Base-by-base conservation (phyloP, 1,139 yeast species). In the Suhomyces chickasaworum region DNA sequence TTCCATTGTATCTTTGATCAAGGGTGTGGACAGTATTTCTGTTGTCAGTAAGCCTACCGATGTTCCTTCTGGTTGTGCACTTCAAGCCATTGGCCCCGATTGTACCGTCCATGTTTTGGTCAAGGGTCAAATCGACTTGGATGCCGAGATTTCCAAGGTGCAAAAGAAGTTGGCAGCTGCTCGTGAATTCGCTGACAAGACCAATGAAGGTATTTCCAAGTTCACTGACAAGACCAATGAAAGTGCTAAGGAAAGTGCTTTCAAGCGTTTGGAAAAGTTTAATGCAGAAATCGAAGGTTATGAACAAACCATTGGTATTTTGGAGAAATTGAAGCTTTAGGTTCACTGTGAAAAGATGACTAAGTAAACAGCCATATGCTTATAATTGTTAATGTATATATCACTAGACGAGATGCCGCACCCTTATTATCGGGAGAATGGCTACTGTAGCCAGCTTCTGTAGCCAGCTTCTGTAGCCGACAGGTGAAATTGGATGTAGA, bases 61-160 rank as follows among this genome's bases (percentile, higher is more conserved):
- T 13, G 80, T 86, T 53, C 97, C 97, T 55, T 81, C 83, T 48
- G 99, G 99, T 38, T 89, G 96, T 67, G 97, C 95, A 38, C 80
- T 89, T 56, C 84, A 83, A 57, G 81, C 95, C 44, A 87, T 91
- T 51, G 81, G 82, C 48, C 86, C 96, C 38, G 86, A 81, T 43
- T 84, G 89, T 63, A 86, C 85, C 52, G 98, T 91, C 32, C 96
- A 89, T 61, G 82, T 91, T 31, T 78, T 93, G 64, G 97, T 93
- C 49, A 89, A 89, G 77, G 98, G 98, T 46, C 95, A 88, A 65
- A 84, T 93, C 58, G 97, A 93, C 65, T 81, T 91, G 59, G 97
- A 90, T 59, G 85, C 87, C 43, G 98, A 93, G 71, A 88, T 93
- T 60, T 64, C 77, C 56, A 93, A 91, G 78, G 95, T 91, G 39